Base-by-base conservation (phyloP, 2,329 filamentous ascomycete species). In the Penicillium sp. region DNA sequence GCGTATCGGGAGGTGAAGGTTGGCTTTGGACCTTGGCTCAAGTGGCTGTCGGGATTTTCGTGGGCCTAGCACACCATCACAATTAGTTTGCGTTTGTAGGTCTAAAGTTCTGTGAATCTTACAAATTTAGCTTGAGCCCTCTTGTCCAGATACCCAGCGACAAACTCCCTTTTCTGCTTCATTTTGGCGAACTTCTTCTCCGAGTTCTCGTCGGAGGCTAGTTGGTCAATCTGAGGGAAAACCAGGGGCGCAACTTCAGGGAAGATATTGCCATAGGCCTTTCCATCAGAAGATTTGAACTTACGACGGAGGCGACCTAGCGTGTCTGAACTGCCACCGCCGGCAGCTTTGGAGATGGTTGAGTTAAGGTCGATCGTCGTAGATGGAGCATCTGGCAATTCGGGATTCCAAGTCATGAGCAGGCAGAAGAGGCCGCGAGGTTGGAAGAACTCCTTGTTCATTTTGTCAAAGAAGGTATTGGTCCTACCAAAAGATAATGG, bases 401-500 rank as follows among this genome's bases (percentile, higher is more conserved):
- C 75, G 0, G 81, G 79, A 53, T 81, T 81, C 73, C 77, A 85
- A 1, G 81, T 81, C 73, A 87, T 79, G 39, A 88, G 75, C 19
- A 84, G 73, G 59, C 78, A 81, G 70, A 81, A 83, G 0, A 87
- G 76, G 0, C 85, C 85, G 2, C 78, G 79, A 0, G 85, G 85
- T 49, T 77, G 78, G 69, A 88, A 88, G 59, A 85, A 80, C 3
- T 82, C 76, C 9, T 80, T 75, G 65, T 87, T 88, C 64, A 85
- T 78, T 37, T 76, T 72, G 62, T 86, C 79, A 16, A 88, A 77
- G 66, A 85, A 87, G 0, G 68, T 73, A 64, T 86, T 87, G 0
- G 81, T 78, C 43, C 77, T 69, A 27, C 18, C 22, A 24, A 39
- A 6, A 31, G 27, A 7, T 31, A 31, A 24, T 6, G 7, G 50